Conservation (phyloP, 345 rosid species). For the Crucihimalaya himalaica region DNA sequence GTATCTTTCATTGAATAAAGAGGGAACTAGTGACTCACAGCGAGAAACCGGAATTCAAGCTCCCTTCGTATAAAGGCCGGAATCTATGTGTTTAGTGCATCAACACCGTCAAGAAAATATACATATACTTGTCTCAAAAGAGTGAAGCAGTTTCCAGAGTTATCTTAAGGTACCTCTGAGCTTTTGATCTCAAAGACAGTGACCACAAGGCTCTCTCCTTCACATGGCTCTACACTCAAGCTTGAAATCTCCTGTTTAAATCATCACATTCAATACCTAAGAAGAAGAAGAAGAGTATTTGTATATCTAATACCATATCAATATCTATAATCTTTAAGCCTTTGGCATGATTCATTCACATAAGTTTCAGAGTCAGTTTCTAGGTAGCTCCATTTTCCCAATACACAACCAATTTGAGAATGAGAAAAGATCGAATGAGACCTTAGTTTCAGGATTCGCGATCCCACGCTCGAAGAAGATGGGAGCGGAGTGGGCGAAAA, state of each 20-base stretch:
- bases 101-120: slow-evolving; percentile 13
- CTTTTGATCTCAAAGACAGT: slow-evolving; percentile 80
- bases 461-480: slow-evolving; percentile 94
- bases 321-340: background rate
- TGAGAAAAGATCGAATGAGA: slow-evolving; percentile 15
- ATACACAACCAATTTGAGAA: background rate
- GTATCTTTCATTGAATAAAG: background rate
- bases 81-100: slow-evolving; percentile 49
- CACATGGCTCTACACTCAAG: slow-evolving; percentile 81
- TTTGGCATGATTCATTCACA: background rate
- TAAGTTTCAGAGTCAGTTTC: background rate
- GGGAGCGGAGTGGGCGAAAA: slow-evolving; percentile 80
- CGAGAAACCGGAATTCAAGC: slow-evolving; percentile 79
- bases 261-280: background rate
- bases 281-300: slow-evolving; percentile 7
- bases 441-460: slow-evolving; percentile 88
- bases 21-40: slow-evolving; percentile 61
- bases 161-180: slow-evolving; percentile 55
- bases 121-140: background rate
- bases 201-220: slow-evolving; percentile 68
- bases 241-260: slow-evolving; percentile 80
- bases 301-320: background rate
- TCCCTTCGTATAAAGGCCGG: slow-evolving; percentile 87
- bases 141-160: background rate
- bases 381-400: background rate